Base-by-base conservation (phyloP, 2,329 filamentous ascomycete genomes). In the Claviceps sp. region DNA sequence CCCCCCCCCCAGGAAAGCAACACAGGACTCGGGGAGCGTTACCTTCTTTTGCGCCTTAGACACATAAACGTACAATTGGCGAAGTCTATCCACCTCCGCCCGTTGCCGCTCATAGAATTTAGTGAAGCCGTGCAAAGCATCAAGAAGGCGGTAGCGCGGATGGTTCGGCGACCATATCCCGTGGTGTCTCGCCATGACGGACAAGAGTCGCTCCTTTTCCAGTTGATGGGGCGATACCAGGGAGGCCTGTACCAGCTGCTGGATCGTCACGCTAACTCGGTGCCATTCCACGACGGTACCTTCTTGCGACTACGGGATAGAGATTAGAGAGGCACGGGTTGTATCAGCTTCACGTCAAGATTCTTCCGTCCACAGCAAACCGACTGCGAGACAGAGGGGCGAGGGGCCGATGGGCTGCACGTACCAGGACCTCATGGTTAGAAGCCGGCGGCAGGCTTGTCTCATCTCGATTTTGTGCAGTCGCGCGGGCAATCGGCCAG, bases 141-240 rank as follows among this genome's bases (percentile, higher is more conserved):
- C 68, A 0, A 73, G 59, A 0, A 73, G 59, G 0, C 70, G 65
- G 51, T 70, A 60, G 2, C 69, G 62, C 1, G 67, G 64, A 37
- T 72, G 71, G 13, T 64, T 63, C 2, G 56, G 51, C 29, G 64
- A 64, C 64, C 66, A 68, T 5, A 45, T 58, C 0, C 68, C 67
- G 5, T 60, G 58, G 0, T 57, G 57, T 34, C 55, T 61, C 26
- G 52, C 55, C 56, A 72, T 51, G 2, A 58, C 55, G n/a, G 56
- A 53, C 16, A 67, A 49, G 2, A 71, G 52, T 16, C 56, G 59
- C 13, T 61, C 53, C 47, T 63, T 66, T 38, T 66, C 66, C 2
- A 61, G 54, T 2, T 57, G 52, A 49, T 69, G 66, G 1, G 62
- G 57, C 37, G 55, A 52, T 46, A 16, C 60, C 55, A 29, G 20